Evolutionary conservation across 345 rosid genomes (phyloP), one percentile per base, ranked within the genome.

Genomic region (Orychophragmus violaceus): DNA sequence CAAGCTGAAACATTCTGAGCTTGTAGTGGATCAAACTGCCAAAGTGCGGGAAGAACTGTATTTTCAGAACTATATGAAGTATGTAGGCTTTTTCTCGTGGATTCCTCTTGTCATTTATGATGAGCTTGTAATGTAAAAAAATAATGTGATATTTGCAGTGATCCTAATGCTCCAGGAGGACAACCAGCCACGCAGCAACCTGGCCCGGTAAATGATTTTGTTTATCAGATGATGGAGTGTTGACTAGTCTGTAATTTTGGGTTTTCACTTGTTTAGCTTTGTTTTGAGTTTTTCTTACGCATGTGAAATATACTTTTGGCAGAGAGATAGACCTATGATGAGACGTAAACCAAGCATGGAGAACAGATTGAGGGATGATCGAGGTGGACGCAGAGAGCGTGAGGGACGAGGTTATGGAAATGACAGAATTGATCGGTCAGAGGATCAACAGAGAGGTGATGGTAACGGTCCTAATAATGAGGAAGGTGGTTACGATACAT

Each of bases 11-110:
- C 99, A 94, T 77, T 80, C 86, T 1, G 99, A 94, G 13, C 82
- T 87, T 62, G 77, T 90, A 45, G 39, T 86, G 70, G 99, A 94
- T 60, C 82, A 78, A 60, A 94, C 99, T 13, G 69, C 82, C 42
- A 94, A 90, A 88, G 82, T 90, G 58, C 91, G 99, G 42, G 96
- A 94, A 77, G 99, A 94, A 71, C 79, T 94, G 65, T 94, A 91
- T 81, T 88, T 83, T 69, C 91, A 85, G 82, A 94, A 94, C 77
- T 94, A 94, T 79, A 87, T 94, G 96, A 91, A 82, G 99, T 91
- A 79, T 68, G 94, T 74, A 11, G 12, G 22, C 8, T 22, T 53
- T 51, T 64, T 18, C 63, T 56, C 4, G 30, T 50, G 54, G 57
- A 33, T 29, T 27, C 44, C 33, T 27, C 46, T 21, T 63, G 56